These are phyloP conservation scores for Candida gigantensis DNA, from an alignment of 1,139 yeast genomes.

Conservation along the genomic window DNA sequence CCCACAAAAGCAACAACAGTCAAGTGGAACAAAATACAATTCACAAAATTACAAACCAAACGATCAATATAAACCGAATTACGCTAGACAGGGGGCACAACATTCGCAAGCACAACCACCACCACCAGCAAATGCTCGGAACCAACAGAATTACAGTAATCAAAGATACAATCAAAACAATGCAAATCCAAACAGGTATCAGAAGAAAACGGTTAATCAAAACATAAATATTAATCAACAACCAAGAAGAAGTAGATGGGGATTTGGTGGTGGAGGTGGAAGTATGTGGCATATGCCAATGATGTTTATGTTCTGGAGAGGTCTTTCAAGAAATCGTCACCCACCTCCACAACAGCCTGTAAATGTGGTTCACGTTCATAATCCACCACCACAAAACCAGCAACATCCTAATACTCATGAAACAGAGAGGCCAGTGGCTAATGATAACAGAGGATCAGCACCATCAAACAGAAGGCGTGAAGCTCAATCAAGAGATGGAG, in stretches of 20 bases:
- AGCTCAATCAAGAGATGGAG: too few species aligned
- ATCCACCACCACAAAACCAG: slow-evolving; percentile 12
- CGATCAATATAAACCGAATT: too few species aligned
- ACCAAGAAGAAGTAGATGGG: slow-evolving; percentile 5
- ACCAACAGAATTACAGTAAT: slow-evolving; percentile 1
- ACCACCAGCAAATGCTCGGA: background rate
- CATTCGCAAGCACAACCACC: too few species aligned
- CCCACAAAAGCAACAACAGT: too few species aligned
- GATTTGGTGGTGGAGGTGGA: slow-evolving; percentile 8
- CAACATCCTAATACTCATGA: background rate
- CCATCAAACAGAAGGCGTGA: too few species aligned
- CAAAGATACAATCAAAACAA: background rate
- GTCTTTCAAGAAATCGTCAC: slow-evolving; percentile 11
- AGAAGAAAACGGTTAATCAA: slow-evolving; percentile 8
- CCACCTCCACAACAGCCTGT: slow-evolving; percentile 8
- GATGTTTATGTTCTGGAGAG: slow-evolving; percentile 16
- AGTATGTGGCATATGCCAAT: slow-evolving; percentile 13
- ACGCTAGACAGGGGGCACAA: too few species aligned
- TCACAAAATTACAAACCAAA: too few species aligned
- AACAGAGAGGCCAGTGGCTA: too few species aligned
- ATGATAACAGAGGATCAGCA: slow-evolving; percentile 1
- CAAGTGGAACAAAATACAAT: too few species aligned
- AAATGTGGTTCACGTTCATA: slow-evolving; percentile 9
- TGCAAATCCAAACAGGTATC: background rate
- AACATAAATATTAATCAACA: slow-evolving; percentile 11